A percentile compares a stretch with the other conserved stretches of the same genome.
Conservation (phyloP, 169 alveolate species). For the Condylostoma magnum region DNA sequence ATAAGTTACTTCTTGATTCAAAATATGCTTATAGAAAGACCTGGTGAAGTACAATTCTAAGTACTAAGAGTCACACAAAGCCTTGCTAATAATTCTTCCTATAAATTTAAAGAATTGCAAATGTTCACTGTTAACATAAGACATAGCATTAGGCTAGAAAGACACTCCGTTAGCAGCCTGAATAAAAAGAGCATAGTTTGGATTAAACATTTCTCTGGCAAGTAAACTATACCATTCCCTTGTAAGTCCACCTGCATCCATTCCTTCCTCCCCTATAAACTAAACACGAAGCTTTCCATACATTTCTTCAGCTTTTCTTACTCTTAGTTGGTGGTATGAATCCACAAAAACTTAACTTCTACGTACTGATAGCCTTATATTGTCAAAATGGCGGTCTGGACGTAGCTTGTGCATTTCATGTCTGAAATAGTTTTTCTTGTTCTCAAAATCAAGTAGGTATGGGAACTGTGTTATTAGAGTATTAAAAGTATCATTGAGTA, state of each 20-base stretch:
- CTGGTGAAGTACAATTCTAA: constrained; percentile 98
- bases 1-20: constrained; percentile 92
- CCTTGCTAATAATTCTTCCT: constrained; percentile 98
- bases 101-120: constrained; percentile 96
- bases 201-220: constrained; percentile 98
- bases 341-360: constrained; percentile 95
- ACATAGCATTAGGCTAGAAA: constrained; percentile 95
- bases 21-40: constrained; percentile 96
- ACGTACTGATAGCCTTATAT: constrained; percentile 88
- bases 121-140: constrained; percentile 94
- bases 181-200: constrained; percentile 94
- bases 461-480: constrained; percentile 88
- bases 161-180: constrained; percentile 81
- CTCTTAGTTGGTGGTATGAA: constrained; percentile 89
- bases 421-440: constrained; percentile 94
- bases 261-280: constrained; percentile 97
- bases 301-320: constrained; percentile 91
- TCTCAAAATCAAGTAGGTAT: constrained; percentile 94
- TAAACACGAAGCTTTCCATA: constrained; percentile 91
- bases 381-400: constrained; percentile 61
- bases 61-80: constrained; percentile 94
- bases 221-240: constrained; percentile 97
- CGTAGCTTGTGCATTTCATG: constrained; percentile 82
- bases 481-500: constrained; percentile 66
- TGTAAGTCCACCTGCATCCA: constrained; percentile 99